These are phyloP conservation scores for Ceratonia siliqua DNA, from an alignment of 306 rosid species.

Conservation along the genomic window DNA sequence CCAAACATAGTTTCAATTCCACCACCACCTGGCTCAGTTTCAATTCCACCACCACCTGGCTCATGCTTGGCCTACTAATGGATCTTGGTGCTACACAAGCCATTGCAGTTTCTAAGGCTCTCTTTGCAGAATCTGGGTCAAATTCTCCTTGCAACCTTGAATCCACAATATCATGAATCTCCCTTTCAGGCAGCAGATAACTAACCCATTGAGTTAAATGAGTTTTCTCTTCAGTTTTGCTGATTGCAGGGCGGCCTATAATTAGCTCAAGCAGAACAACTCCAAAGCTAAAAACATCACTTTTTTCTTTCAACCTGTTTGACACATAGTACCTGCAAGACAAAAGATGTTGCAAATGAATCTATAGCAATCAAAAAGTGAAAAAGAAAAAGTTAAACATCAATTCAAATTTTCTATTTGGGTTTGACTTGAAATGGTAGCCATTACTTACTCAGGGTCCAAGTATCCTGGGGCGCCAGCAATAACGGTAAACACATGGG, in stretches of 20 bases:
- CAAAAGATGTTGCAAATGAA: background rate
- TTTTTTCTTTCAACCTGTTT: background rate
- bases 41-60: background rate
- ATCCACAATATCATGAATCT: background rate
- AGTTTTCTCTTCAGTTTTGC: background rate
- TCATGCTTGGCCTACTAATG: background rate
- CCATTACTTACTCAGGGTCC: slow-evolving; percentile 39
- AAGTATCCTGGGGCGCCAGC: slow-evolving; percentile 44
- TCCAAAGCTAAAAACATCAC: background rate
- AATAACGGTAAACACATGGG: slow-evolving; percentile 25
- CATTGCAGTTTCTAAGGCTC: background rate
- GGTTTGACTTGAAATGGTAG: background rate
- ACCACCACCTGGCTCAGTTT: background rate
- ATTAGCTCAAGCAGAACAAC: background rate
- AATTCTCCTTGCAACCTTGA: background rate
- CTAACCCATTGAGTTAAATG: background rate
- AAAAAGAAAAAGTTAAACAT: background rate
- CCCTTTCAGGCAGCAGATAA: background rate
- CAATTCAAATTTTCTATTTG: background rate
- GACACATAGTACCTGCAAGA: background rate
- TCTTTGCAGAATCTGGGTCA: background rate
- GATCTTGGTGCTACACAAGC: background rate
- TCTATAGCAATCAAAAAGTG: background rate
- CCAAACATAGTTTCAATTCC: slow-evolving; percentile 7
- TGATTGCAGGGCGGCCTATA: background rate